Conservation (phyloP, 2,329 filamentous ascomycete species). For the Aspergillus arachidicola region DNA sequence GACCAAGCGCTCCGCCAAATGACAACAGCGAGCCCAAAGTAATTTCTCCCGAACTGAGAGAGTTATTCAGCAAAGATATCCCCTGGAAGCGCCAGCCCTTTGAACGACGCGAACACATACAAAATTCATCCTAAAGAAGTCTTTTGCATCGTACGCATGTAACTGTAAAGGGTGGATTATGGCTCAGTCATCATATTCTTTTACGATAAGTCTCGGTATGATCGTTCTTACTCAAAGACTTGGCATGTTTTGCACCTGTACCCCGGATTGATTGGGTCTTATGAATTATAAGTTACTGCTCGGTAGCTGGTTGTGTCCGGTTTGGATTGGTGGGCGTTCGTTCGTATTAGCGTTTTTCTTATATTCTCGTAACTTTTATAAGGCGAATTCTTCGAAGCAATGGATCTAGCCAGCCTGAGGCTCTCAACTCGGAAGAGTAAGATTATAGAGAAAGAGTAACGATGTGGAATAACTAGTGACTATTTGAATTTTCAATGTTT, state of each 20-base stretch:
- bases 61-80: slow-evolving; percentile 63
- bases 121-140: not conserved
- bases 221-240: not conserved
- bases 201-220: not conserved
- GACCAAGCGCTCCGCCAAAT: not conserved
- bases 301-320: not conserved
- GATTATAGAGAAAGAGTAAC: not conserved
- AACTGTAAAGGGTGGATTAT: not conserved
- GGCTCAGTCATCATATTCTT: not conserved
- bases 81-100: slow-evolving; percentile 40
- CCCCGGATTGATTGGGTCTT: not conserved
- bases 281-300: not conserved
- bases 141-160: not conserved
- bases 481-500: not conserved
- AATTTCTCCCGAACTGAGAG: slow-evolving; percentile 65
- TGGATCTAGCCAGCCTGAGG: not conserved
- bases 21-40: slow-evolving; percentile 46
- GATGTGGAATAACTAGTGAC: not conserved
- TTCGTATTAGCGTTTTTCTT: not conserved
- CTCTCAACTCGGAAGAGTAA: not conserved
- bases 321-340: not conserved
- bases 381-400: not conserved
- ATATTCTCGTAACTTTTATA: not conserved
- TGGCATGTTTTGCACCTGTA: not conserved
- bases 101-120: not conserved